These are phyloP conservation scores for Tricholoma furcatifolium DNA, from an alignment of 768 basidiomycete species.

Conservation along the genomic window DNA sequence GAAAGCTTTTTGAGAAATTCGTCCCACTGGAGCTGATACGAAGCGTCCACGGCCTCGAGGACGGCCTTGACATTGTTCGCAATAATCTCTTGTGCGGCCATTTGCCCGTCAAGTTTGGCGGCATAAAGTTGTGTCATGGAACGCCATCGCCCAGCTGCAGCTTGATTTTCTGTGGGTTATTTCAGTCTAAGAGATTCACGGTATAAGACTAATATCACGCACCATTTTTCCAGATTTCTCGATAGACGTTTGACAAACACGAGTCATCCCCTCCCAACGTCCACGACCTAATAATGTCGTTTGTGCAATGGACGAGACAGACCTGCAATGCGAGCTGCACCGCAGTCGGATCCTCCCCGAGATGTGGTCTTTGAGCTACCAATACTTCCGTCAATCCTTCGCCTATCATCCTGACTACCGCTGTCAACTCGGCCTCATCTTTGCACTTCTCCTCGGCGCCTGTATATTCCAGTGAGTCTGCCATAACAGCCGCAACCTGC, in stretches of 20 bases:
- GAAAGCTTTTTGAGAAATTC: constrained; percentile 8
- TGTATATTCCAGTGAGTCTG: constrained; percentile 27
- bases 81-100: background rate
- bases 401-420: constrained; percentile 3
- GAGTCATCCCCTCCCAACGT: constrained; percentile 1
- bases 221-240: constrained; percentile 13
- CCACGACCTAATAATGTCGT: constrained; percentile 13
- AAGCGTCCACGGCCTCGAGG: background rate
- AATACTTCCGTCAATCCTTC: constrained; percentile 11
- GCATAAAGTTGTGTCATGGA: constrained; percentile 15
- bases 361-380: background rate
- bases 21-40: background rate
- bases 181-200: background rate
- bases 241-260: constrained; percentile 8
- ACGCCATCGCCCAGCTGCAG: constrained; percentile 17
- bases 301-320: constrained; percentile 13
- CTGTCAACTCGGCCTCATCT: background rate
- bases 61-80: background rate
- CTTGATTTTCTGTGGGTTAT: constrained; percentile 14
- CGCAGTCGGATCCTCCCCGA: constrained; percentile 9
- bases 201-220: background rate
- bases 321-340: constrained; percentile 21
- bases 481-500: constrained; percentile 43
- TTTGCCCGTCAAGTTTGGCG: background rate
- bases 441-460: background rate